These are phyloP conservation scores for Tolypocladium tundrense DNA, from an alignment of 2,329 filamentous ascomycete genomes.

Conservation along the genomic window DNA sequence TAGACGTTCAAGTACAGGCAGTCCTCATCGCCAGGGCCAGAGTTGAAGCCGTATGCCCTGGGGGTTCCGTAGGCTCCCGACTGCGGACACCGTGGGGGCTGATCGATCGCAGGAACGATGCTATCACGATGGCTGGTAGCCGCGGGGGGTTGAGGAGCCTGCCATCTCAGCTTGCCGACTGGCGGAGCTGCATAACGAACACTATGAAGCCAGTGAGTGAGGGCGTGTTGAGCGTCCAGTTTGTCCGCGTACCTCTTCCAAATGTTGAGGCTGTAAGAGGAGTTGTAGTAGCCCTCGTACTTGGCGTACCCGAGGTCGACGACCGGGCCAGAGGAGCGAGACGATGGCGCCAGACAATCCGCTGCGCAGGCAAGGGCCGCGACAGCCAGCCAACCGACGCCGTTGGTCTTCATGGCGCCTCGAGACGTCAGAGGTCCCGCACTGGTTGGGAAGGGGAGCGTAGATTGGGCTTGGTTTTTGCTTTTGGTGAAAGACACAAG, in stretches of 20 bases:
- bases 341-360: not conserved
- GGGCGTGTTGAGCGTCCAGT: not conserved
- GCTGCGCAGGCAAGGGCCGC: not conserved
- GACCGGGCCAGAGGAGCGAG: not conserved
- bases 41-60: conserved; percentile 9
- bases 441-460: not conserved
- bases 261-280: conserved; percentile 26
- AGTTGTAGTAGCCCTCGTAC: conserved; percentile 32
- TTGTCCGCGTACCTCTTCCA: conserved; percentile 30
- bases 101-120: conserved; percentile 15
- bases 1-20: conserved; percentile 36
- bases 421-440: not conserved
- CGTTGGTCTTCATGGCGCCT: not conserved
- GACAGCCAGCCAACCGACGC: not conserved
- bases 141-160: conserved; percentile 18
- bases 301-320: conserved; percentile 35
- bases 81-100: conserved; percentile 16
- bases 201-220: conserved; percentile 14
- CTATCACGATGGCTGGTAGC: not conserved
- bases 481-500: too few species aligned
- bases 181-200: conserved; percentile 35
- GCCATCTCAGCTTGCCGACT: conserved; percentile 30
- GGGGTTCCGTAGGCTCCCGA: conserved; percentile 19
- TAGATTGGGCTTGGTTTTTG: too few species aligned
- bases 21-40: conserved; percentile 26